These are phyloP conservation scores for Ogataea wickerhamii DNA, from an alignment of 805 yeast species.

Conservation along the genomic window DNA sequence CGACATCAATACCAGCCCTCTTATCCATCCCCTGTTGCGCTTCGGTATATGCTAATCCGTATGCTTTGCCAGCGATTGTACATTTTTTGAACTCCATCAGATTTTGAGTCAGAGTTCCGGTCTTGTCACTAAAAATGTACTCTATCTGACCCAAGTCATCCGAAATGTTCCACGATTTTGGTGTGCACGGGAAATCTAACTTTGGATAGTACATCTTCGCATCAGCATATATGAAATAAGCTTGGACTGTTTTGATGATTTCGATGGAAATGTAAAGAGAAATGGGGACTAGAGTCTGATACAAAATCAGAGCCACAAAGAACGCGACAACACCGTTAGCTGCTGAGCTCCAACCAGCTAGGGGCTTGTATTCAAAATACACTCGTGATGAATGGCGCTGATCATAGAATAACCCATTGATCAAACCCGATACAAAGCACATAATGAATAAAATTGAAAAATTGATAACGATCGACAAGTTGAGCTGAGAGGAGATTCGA, in stretches of 20 bases:
- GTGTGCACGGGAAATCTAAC: conserved; percentile 72
- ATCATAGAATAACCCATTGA: conserved; percentile 63
- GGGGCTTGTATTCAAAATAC: conserved; percentile 60
- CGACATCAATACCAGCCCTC: conserved; percentile 60
- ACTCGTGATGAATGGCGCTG: conserved; percentile 41
- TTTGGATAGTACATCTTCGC: conserved; percentile 63
- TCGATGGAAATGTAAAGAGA: conserved; percentile 77
- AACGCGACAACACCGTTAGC: conserved; percentile 65
- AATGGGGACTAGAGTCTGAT: conserved; percentile 77
- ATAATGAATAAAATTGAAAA: conserved; percentile 57
- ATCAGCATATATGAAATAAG: conserved; percentile 71
- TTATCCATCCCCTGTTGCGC: conserved; percentile 71
- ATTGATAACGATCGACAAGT: conserved; percentile 61
- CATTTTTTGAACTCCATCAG: conserved; percentile 81
- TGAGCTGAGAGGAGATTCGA: conserved; percentile 61
- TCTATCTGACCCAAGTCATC: conserved; percentile 85
- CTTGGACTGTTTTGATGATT: conserved; percentile 73
- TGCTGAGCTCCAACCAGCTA: conserved; percentile 52
- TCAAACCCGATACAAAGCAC: conserved; percentile 65
- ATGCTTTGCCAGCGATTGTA: conserved; percentile 60
- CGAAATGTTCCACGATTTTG: conserved; percentile 79
- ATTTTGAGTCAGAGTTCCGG: conserved; percentile 81
- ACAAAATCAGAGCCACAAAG: conserved; percentile 68
- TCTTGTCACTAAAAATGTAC: conserved; percentile 77
- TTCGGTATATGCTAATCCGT: conserved; percentile 76